Base-by-base conservation (phyloP, 106 monocot genomes). In the Dendrobium huoshanense region DNA sequence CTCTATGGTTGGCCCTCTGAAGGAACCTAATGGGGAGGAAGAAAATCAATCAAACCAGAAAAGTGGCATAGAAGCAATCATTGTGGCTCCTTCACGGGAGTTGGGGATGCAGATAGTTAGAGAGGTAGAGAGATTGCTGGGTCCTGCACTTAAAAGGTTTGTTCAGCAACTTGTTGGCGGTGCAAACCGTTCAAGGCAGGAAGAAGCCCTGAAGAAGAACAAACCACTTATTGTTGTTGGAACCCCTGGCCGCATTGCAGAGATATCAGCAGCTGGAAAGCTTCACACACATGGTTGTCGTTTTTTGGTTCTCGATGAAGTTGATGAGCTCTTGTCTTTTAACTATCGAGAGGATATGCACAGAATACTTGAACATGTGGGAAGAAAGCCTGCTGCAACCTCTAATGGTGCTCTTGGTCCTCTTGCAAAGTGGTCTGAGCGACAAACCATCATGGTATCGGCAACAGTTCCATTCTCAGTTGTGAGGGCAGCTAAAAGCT, bases 151-250 rank as follows among this genome's bases (percentile, higher is more conserved):
- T 59, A 95, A 85, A 58, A 93, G 83, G 83, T 65, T 85, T 49
- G 92, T 99, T 48, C 99, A 99, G 83, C 99, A 99, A 73, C 95
- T 99, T 80, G 99, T 99, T 13, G 99, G 99, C 2, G 99, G 99
- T 75, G 98, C 99, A 31, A 99, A 95, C 80, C 86, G 89, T 27
- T 95, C 91, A 3, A 93, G 99, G 78, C 99, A 99, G 82, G 99
- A 95, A 85, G 99, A 95, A 78, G 95, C 91, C 40, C 82, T 99
- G 42, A 93, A 89, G 85, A 99, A 99, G 81, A 99, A 99, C 75
- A 95, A 95, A 78, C 99, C 99, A 42, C 37, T 73, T 31, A 90
- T 99, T 79, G 90, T 93, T 45, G 93, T 99, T 33, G 99, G 99
- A 1, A 95, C 99, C 18, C 98, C 98, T 49, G 98, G 98, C 24